A percentile compares a stretch with the other conserved stretches of the same genome.
Evolutionary conservation across 257 asterid species (phyloP).

Genomic region (Echium plantagineum): DNA sequence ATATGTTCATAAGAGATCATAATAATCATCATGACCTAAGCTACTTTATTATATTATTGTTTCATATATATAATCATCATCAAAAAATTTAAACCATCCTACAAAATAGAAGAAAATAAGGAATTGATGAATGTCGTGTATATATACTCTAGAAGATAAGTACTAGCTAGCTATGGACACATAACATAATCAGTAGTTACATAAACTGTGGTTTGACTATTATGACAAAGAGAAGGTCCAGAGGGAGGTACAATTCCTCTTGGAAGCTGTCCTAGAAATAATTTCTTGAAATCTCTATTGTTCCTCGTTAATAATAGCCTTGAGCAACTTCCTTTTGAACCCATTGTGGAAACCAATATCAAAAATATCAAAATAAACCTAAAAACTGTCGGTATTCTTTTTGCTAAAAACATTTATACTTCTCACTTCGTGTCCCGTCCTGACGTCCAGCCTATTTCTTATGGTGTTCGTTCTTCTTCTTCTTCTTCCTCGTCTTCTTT

Average conservation of each 20-base stretch:
- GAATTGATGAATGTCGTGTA: background rate
- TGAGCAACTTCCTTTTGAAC: constrained; percentile 20
- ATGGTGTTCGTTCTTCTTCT: too few species aligned
- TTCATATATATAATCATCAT: too few species aligned
- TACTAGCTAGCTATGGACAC: constrained; percentile 29
- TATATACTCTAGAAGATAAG: background rate
- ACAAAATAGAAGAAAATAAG: background rate
- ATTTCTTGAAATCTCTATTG: constrained; percentile 6
- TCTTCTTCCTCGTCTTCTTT: background rate
- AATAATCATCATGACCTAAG: too few species aligned
- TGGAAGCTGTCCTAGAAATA: constrained; percentile 35
- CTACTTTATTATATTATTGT: too few species aligned
- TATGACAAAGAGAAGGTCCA: constrained; percentile 50
- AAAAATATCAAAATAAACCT: constrained; percentile 19
- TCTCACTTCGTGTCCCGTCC: background rate
- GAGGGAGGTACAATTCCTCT: constrained; percentile 70
- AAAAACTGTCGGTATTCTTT: constrained; percentile 3
- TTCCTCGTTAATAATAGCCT: constrained; percentile 20
- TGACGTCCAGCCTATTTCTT: background rate
- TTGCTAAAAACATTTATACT: background rate
- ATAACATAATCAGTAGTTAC: constrained; percentile 12
- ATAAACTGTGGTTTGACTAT: constrained; percentile 18
- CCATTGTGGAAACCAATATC: constrained; percentile 10
- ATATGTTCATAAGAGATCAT: too few species aligned
- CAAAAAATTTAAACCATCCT: too few species aligned